Evolutionary conservation across 1,284 basidiomycete species (phyloP).

Genomic region (Ceratobasidium sp.): DNA sequence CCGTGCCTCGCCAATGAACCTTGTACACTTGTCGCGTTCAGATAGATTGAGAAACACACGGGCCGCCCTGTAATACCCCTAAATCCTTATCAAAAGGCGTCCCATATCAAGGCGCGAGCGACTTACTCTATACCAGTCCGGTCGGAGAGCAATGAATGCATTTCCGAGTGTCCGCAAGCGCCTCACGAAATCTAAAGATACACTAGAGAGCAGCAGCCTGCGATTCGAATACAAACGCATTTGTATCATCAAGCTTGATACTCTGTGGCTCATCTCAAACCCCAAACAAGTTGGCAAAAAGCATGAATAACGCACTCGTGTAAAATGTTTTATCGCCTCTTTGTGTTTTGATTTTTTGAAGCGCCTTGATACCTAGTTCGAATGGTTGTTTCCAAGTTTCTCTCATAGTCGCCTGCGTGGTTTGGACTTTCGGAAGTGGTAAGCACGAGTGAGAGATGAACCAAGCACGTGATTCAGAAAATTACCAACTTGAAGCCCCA

Average conservation of each 20-base stretch:
- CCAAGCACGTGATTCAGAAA: too few species aligned
- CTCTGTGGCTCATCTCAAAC: conserved; percentile 61
- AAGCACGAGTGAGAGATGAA: too few species aligned
- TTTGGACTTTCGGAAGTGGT: too few species aligned
- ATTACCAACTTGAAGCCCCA: too few species aligned
- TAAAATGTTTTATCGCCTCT: conserved; percentile 60
- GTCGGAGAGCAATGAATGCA: conserved; percentile 72
- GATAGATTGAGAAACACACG: conserved; percentile 55
- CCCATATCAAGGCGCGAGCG: too few species aligned
- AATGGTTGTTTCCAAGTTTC: conserved; percentile 61
- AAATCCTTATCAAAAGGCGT: too few species aligned
- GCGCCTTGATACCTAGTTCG: conserved; percentile 58
- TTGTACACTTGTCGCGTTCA: conserved; percentile 55
- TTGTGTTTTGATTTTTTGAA: conserved; percentile 57
- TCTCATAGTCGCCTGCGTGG: too few species aligned
- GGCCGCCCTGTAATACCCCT: conserved; percentile 60
- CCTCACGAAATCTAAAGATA: conserved; percentile 66
- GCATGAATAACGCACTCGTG: conserved; percentile 54
- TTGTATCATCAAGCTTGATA: conserved; percentile 58
- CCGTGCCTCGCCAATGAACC: conserved; percentile 57
- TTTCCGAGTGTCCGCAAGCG: conserved; percentile 70
- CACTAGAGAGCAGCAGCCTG: conserved; percentile 73
- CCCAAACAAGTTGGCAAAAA: not conserved
- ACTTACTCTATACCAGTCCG: conserved; percentile 65
- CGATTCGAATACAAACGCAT: conserved; percentile 71